phyloP scores from a whole-genome alignment of 2,329 filamentous ascomycete genomes.

The Tolypocladium ophioglossoides region DNA sequence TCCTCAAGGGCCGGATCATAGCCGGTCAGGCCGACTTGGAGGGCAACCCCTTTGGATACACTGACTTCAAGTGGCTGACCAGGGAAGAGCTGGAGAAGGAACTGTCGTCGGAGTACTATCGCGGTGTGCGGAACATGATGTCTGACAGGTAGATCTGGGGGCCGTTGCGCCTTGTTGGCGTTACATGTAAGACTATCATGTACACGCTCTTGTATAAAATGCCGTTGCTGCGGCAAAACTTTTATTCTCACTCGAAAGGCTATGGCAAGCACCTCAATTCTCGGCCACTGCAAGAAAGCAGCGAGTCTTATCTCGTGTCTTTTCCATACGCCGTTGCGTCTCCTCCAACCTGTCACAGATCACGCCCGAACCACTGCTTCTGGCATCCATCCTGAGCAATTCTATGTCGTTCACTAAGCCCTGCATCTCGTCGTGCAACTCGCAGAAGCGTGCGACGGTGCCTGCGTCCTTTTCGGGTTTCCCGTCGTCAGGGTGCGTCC shows the following conservation, averaged over 20 bases:
- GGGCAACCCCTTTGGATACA: conserved; percentile 59
- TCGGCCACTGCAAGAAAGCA: background rate
- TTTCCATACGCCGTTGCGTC: background rate
- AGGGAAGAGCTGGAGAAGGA: conserved; percentile 72
- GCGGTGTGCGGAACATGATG: conserved; percentile 72
- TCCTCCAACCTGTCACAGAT: background rate
- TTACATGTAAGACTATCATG: conserved; percentile 6
- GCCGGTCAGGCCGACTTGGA: conserved; percentile 81
- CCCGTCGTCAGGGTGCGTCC: no score
- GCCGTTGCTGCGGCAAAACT: background rate
- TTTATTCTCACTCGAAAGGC: background rate
- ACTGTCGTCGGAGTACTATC: conserved; percentile 61
- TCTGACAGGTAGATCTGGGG: conserved; percentile 50
- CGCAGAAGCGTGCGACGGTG: no score
- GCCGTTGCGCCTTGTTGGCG: background rate
- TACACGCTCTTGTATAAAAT: background rate
- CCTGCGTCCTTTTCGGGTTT: no score
- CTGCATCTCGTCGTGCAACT: background rate
- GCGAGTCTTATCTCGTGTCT: background rate
- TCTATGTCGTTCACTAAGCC: background rate
- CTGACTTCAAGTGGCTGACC: conserved; percentile 86
- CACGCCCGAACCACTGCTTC: background rate
- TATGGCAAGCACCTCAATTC: background rate
- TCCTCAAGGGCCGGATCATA: conserved; percentile 94
- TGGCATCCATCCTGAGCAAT: background rate